These are phyloP conservation scores for Vigna trinervia DNA, from an alignment of 306 rosid species.

Conservation along the genomic window DNA sequence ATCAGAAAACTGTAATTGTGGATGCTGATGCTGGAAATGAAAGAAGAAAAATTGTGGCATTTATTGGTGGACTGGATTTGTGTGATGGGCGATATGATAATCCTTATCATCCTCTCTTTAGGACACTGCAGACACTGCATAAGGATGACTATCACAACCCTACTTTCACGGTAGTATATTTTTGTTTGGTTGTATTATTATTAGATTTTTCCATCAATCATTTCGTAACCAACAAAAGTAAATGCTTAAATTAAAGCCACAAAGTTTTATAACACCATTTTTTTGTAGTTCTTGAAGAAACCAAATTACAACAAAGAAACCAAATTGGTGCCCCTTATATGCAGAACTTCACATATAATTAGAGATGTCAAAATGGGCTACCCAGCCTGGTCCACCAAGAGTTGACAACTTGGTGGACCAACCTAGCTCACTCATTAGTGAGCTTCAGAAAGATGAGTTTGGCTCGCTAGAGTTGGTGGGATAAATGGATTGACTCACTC, in stretches of 20 bases:
- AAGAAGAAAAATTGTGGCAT: slow-evolving; percentile 85
- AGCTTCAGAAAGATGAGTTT: too few species aligned
- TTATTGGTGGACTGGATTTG: slow-evolving; percentile 97
- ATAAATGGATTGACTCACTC: too few species aligned
- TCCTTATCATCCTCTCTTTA: slow-evolving; percentile 78
- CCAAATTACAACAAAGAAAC: background rate
- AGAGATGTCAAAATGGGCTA: too few species aligned
- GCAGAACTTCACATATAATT: background rate
- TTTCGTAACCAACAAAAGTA: background rate
- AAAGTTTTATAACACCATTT: background rate
- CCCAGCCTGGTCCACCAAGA: too few species aligned
- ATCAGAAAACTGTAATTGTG: slow-evolving; percentile 94
- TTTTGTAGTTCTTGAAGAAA: slow-evolving; percentile 7
- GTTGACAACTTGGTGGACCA: too few species aligned
- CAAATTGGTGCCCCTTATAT: background rate
- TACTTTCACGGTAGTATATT: slow-evolving; percentile 72
- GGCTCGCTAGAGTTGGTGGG: too few species aligned
- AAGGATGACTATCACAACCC: slow-evolving; percentile 98
- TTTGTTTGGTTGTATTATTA: slow-evolving; percentile 38
- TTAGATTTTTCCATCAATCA: slow-evolving; percentile 21
- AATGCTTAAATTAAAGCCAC: background rate
- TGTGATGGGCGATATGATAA: slow-evolving; percentile 96
- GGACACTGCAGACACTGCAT: slow-evolving; percentile 78
- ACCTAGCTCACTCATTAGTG: too few species aligned
- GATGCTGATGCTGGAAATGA: slow-evolving; percentile 87